phyloP scores from a whole-genome alignment of 768 basidiomycete genomes.

The Hypsizygus marmoreus region DNA sequence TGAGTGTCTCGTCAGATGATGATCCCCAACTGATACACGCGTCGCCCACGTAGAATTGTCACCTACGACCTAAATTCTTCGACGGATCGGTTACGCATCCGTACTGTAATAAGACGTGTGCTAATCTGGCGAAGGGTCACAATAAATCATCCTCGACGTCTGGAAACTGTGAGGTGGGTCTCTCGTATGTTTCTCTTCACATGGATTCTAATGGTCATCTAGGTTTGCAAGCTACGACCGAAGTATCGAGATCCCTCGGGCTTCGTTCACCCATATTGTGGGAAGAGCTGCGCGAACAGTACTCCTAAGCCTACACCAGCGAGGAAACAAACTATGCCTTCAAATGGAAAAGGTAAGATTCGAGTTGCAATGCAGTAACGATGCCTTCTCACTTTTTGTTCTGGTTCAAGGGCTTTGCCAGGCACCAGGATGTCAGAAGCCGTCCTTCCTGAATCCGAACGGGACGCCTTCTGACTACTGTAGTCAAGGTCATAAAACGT shows the following conservation, averaged over 20 bases:
- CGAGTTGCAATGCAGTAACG: not conserved
- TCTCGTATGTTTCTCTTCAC: conserved; percentile 10
- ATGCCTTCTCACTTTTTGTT: conserved; percentile 2
- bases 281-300: conserved; percentile 54
- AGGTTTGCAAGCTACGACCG: conserved; percentile 63
- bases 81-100: conserved; percentile 59
- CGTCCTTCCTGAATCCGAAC: conserved; percentile 39
- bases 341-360: conserved; percentile 19
- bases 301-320: not conserved
- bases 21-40: conserved; percentile 4
- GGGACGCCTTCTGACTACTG: conserved; percentile 48
- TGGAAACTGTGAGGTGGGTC: conserved; percentile 53
- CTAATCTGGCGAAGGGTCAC: conserved; percentile 41
- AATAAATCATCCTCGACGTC: conserved; percentile 25
- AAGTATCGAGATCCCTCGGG: conserved; percentile 59
- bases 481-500: conserved; percentile 53
- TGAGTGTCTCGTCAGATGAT: conserved; percentile 28
- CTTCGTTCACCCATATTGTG: conserved; percentile 56
- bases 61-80: conserved; percentile 53
- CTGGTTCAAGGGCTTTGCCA: conserved; percentile 43
- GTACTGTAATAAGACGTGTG: conserved; percentile 62
- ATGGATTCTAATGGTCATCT: not conserved
- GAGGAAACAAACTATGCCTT: conserved; percentile 1
- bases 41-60: conserved; percentile 46
- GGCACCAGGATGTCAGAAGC: conserved; percentile 52